These are phyloP conservation scores for Aspergillus olivimuriae DNA, from an alignment of 495 filamentous ascomycete genomes.

Conservation along the genomic window DNA sequence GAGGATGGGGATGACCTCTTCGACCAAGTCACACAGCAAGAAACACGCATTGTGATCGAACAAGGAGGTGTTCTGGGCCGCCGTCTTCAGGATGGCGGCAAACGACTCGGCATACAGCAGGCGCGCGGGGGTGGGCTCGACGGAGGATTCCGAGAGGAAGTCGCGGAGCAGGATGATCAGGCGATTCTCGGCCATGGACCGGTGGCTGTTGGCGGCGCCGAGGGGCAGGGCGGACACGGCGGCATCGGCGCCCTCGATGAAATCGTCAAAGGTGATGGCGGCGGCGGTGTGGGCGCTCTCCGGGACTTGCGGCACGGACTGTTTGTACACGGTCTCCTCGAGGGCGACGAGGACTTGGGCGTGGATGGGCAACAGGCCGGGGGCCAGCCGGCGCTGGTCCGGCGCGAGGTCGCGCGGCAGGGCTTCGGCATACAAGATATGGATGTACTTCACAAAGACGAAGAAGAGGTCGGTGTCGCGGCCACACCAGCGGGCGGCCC, in stretches of 20 bases:
- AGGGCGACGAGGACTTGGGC: slow-evolving; percentile 77
- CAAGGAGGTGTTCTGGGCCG: slow-evolving; percentile 67
- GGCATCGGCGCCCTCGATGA: slow-evolving; percentile 63
- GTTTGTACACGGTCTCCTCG: slow-evolving; percentile 78
- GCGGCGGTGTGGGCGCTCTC: slow-evolving; percentile 52
- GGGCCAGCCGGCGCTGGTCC: slow-evolving; percentile 57
- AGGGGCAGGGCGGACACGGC: slow-evolving; percentile 61
- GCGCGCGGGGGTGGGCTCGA: slow-evolving; percentile 48
- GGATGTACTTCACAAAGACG: slow-evolving; percentile 88
- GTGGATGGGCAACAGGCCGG: slow-evolving; percentile 77
- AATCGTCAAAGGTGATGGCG: slow-evolving; percentile 68
- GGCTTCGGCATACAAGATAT: slow-evolving; percentile 76
- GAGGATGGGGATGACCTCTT: slow-evolving; percentile 64
- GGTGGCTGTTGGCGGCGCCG: slow-evolving; percentile 59
- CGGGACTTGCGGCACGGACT: slow-evolving; percentile 42
- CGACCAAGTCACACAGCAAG: slow-evolving; percentile 85
- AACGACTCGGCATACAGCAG: slow-evolving; percentile 77
- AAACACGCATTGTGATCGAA: slow-evolving; percentile 90
- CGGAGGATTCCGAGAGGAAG: slow-evolving; percentile 65
- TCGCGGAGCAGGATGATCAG: slow-evolving; percentile 83
- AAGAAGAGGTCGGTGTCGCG: slow-evolving; percentile 90
- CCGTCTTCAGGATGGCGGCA: slow-evolving; percentile 62
- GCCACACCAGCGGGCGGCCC: slow-evolving; percentile 82
- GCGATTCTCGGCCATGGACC: slow-evolving; percentile 88
- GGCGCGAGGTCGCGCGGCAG: slow-evolving; percentile 61